Conservation (phyloP, 1,284 basidiomycete species). For the Rhodotorula sp. region DNA sequence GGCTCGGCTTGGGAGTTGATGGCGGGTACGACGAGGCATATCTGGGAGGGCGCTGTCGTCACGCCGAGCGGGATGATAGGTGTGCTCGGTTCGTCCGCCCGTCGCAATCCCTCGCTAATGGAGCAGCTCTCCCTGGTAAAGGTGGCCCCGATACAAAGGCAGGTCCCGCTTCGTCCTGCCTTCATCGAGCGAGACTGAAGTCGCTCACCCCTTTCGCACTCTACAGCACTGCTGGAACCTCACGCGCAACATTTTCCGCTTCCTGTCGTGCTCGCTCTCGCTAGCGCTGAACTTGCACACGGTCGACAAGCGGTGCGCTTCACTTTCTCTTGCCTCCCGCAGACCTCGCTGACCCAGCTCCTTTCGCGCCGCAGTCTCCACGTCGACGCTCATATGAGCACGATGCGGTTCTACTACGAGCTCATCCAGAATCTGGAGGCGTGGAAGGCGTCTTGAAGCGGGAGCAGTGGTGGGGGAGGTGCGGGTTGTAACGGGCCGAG, state of each 20-base stretch:
- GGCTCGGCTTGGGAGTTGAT: conserved; percentile 54
- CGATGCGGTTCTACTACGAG: conserved; percentile 54
- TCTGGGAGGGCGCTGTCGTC: conserved; percentile 53
- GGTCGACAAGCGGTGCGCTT: conserved; percentile 51
- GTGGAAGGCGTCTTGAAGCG: conserved; percentile 11
- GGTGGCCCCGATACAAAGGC: conserved; percentile 53
- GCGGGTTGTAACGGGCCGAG: background rate
- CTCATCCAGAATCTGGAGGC: conserved; percentile 52
- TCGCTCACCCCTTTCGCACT: background rate
- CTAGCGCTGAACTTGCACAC: conserved; percentile 60
- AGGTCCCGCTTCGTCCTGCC: background rate
- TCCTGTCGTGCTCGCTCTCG: conserved; percentile 50
- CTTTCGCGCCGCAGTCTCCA: conserved; percentile 15
- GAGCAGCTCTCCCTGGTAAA: background rate
- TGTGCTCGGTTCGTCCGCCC: conserved; percentile 34
- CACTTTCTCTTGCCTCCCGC: no score
- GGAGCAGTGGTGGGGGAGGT: conserved; percentile 13
- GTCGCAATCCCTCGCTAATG: no score
- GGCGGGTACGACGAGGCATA: conserved; percentile 55
- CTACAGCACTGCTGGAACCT: conserved; percentile 54
- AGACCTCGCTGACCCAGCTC: background rate
- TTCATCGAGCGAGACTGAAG: background rate
- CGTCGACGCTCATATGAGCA: conserved; percentile 51
- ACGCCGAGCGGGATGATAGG: conserved; percentile 59
- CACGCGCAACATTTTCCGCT: conserved; percentile 57